These are phyloP conservation scores for Pleurotus citrinopileatus DNA, from an alignment of 768 basidiomycete species.

Conservation along the genomic window DNA sequence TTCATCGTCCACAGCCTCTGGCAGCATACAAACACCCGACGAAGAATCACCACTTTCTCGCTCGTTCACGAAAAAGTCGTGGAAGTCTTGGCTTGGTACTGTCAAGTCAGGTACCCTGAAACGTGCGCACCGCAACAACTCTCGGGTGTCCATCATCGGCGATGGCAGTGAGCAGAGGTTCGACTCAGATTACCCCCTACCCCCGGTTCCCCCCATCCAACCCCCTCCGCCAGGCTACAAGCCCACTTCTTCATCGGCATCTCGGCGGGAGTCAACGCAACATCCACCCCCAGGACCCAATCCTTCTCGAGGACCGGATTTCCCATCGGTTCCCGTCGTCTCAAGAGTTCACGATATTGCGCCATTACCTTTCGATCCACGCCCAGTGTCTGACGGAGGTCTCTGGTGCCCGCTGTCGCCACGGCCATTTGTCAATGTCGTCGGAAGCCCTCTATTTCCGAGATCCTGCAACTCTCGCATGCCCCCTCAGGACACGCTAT, in stretches of 20 bases:
- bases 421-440: conserved; percentile 46
- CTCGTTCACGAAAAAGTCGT: conserved; percentile 42
- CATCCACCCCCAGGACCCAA: conserved; percentile 32
- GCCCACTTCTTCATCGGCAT: conserved; percentile 18
- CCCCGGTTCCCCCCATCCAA: conserved; percentile 16
- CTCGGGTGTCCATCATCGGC: background rate
- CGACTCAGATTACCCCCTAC: conserved; percentile 11
- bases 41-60: conserved; percentile 42
- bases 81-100: conserved; percentile 54
- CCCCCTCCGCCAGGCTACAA: conserved; percentile 18
- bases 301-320: conserved; percentile 31
- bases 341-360: conserved; percentile 23
- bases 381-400: conserved; percentile 42
- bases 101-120: conserved; percentile 20
- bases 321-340: conserved; percentile 15
- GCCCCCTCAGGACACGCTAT: conserved; percentile 35
- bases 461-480: conserved; percentile 51
- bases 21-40: conserved; percentile 59
- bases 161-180: conserved; percentile 1
- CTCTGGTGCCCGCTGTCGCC: conserved; percentile 37
- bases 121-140: background rate
- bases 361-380: conserved; percentile 36
- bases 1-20: conserved; percentile 61
- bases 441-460: conserved; percentile 43
- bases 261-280: conserved; percentile 8